Evolutionary conservation across 2,329 filamentous ascomycete genomes (phyloP), one percentile per base, ranked within the genome.

Genomic region (Cryphonectria parasitica): DNA sequence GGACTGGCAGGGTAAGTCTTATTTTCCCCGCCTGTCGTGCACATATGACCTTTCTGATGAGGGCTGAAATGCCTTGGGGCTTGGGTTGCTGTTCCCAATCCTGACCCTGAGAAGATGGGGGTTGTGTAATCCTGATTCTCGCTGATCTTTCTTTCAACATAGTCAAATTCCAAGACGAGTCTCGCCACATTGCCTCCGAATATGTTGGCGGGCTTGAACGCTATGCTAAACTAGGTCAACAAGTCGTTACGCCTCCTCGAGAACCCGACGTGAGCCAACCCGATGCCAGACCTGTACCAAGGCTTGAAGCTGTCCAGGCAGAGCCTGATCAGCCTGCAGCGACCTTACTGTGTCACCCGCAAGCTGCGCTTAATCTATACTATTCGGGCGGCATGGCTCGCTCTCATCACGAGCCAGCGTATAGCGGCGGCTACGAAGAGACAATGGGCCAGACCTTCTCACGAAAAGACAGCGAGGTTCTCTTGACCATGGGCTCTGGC

Each of bases 121-220:
- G 13, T 28, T 6, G 41, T 25, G 28, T 64, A 39, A 19, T 43
- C 5, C n/a, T 17, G 2, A 43, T 43, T 2, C n/a, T 41, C 13
- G 45, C 73, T 75, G 56, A 75, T 63, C 1, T 6, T n/a, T 49
- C 17, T 11, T 36, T 36, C 17, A 31, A 11, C 56, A 28, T 15
- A 87, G 89, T 98, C 19, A 86, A 89, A 67, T 98, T 98, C 75
- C 87, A 92, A 76, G 95, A 98, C 78, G 94, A 98, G 78, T 98
- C 95, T 31, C 88, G 94, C 41, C 87, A 92, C 63, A 97, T 98
- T 79, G 95, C 95, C 8, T 95, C 92, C 0, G 94, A 97, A 78
- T 98, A 98, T 79, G 86, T 88, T 67, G 94, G 93, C 4, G 95
- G 95, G 0, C 82, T 91, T 34, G 88, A 89, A 74, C 89, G 89